Evolutionary conservation across 1,284 basidiomycete genomes (phyloP), one percentile per base, ranked within the genome.

Genomic region (Heterobasidion occidentale): DNA sequence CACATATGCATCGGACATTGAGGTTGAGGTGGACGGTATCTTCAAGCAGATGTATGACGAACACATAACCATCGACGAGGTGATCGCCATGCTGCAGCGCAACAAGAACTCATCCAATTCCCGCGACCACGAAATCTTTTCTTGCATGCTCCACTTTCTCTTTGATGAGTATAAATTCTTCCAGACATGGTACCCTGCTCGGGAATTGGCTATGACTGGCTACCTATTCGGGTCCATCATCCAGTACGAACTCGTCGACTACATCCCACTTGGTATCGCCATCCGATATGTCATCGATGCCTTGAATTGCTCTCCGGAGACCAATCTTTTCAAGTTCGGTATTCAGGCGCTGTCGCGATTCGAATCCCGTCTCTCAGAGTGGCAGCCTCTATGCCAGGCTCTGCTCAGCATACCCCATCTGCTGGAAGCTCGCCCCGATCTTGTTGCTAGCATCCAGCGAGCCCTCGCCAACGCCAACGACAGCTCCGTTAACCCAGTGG

Each of bases 81-180:
- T 99, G 61, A 90, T 98, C 60, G 73, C 81, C 19, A 86, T 96
- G 69, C 83, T 99, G 45, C 88, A 92, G 71, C 84, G 86, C 52
- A 86, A 87, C 75, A 92, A 95, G 67, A 83, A 83, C 55, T 97
- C 95, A 27, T 79, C 81, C 34, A 92, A 90, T 64, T 70, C 85
- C 45, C 86, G 88, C 60, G 94, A 98, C 64, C 93, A 95, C 68
- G 93, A 99, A 74, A 85, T 98, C 58, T 98, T 99, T 68, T 97
- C 95, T 12, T 98, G 95, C 80, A 96, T 98, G 84, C 86, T 99
- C 53, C 95, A 98, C 75, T 97, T 98, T 75, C 84, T 99, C 55
- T 99, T 99, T 72, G 97, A 99, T 83, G 97, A 99, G 77, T 98
- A 98, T 83, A 94, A 95, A 68, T 99, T 98, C 78, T 98, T 99